Evolutionary conservation across 768 basidiomycete genomes (phyloP), one percentile per base, ranked within the genome.

Genomic region (Lyophyllum atratum): DNA sequence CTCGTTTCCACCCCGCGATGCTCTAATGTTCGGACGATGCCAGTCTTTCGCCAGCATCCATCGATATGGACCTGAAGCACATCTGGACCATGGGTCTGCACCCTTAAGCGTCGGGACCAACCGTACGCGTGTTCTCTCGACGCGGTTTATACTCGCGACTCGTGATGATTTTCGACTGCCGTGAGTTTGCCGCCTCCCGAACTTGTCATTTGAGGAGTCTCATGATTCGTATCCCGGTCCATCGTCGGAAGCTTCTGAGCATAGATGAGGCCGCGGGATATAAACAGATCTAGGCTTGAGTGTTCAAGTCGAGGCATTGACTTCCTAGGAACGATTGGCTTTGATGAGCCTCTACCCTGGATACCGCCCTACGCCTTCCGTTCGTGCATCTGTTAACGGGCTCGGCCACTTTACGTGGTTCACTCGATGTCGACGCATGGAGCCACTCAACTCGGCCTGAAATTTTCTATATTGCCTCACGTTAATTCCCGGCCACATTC

Each of bases 1-100:
- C n/a, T n/a, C n/a, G n/a, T n/a, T n/a, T 54, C 26, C 42, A 58
- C 22, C 3, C 53, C 48, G 46, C 54, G 47, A 50, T 19, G 28
- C 53, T 39, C 45, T 54, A 26, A 31, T 39, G 28, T 29, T 47
- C 40, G 52, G 54, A 49, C 39, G 44, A 49, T 44, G 19, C 50
- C 47, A 42, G 21, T 28, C 22, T 49, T 26, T 47, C 50, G 25
- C 52, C 52, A 49, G 17, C 29, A 21, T 44, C 26, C 53, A 54
- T 55, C 48, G 48, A 46, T 54, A 54, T 49, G 21, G 40, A 22
- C 47, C 48, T 48, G 33, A 40, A 42, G 17, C 26, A 26, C 37
- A 21, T 2, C 46, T 48, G 33, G 31, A 52, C 19, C 42, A 26
- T 52, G 26, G 3, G 4, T 29, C 2, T n/a, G 11, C 43, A 8